Conservation (phyloP, 768 basidiomycete species). For the Auricularia sp. region DNA sequence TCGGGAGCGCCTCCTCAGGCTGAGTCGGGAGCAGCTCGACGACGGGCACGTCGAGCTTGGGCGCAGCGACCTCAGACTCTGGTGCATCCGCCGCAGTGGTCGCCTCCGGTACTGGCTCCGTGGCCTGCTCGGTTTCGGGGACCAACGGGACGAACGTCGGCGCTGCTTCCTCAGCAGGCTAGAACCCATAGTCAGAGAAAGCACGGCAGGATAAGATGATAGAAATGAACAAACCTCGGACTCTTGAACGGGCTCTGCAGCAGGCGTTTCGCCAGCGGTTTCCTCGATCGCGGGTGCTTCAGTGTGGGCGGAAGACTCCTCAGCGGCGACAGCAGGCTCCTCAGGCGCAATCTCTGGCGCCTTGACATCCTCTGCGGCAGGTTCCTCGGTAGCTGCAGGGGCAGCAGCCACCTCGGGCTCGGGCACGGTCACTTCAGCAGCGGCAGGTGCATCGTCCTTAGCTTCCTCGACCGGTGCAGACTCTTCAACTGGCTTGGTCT, state of each 20-base stretch:
- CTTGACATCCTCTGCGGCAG: neutral
- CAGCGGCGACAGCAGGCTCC: neutral
- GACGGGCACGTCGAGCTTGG: too few species aligned
- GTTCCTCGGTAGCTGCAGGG: neutral
- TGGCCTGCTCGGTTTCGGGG: too few species aligned
- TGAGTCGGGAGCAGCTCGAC: neutral
- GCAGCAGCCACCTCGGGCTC: too few species aligned
- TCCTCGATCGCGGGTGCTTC: neutral
- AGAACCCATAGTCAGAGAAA: too few species aligned
- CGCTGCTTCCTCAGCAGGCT: too few species aligned
- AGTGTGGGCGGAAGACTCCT: neutral
- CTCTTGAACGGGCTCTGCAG: neutral
- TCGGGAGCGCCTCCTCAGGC: neutral
- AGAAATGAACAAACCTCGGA: neutral
- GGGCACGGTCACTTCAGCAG: too few species aligned
- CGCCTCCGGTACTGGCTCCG: too few species aligned
- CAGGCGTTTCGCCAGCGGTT: neutral
- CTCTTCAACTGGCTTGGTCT: too few species aligned
- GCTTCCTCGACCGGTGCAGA: too few species aligned
- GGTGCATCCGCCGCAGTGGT: neutral
- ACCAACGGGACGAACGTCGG: too few species aligned
- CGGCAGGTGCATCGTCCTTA: too few species aligned
- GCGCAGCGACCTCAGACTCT: neutral
- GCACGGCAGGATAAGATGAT: neutral
- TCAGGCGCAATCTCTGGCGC: neutral